A percentile compares a stretch with the other conserved stretches of the same genome.
These are phyloP conservation scores for Thymus quinquecostatus DNA, from an alignment of 257 asterid genomes.

Conservation along the genomic window DNA sequence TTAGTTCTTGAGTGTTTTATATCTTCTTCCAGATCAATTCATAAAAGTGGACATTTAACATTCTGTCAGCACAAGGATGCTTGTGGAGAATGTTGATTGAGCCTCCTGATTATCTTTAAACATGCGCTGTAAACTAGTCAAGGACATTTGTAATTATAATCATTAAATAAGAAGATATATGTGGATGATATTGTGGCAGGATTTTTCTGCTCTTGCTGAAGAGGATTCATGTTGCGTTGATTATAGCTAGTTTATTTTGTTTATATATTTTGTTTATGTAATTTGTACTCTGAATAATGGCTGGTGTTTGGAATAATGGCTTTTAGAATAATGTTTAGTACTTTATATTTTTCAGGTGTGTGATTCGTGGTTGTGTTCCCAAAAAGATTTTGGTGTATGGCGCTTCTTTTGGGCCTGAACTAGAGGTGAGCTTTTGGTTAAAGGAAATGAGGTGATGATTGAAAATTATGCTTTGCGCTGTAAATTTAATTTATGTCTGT, in stretches of 20 bases:
- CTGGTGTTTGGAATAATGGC: neutral
- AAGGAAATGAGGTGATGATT: conserved; percentile 5
- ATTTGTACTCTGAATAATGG: neutral
- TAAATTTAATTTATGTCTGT: conserved; percentile 2
- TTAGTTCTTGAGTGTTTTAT: no score
- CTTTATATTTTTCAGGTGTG: conserved; percentile 67
- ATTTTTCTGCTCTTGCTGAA: neutral
- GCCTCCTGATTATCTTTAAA: conserved; percentile 9
- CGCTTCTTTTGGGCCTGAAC: conserved; percentile 91
- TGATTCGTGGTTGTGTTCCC: conserved; percentile 99
- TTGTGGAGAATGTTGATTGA: conserved; percentile 5
- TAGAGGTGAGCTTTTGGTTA: conserved; percentile 65
- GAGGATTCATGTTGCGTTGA: neutral
- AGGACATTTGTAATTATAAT: neutral
- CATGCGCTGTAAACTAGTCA: neutral
- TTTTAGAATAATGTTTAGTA: conserved; percentile 24
- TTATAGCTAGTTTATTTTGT: no score
- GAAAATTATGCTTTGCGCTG: neutral
- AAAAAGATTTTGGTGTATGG: conserved; percentile 99
- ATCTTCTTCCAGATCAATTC: no score
- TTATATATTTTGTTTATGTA: neutral
- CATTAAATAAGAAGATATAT: neutral
- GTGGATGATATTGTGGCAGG: neutral
- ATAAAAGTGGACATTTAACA: no score
- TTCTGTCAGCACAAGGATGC: neutral